Evolutionary conservation across 2,329 filamentous ascomycete genomes (phyloP).

Genomic region (Alternaria panax): DNA sequence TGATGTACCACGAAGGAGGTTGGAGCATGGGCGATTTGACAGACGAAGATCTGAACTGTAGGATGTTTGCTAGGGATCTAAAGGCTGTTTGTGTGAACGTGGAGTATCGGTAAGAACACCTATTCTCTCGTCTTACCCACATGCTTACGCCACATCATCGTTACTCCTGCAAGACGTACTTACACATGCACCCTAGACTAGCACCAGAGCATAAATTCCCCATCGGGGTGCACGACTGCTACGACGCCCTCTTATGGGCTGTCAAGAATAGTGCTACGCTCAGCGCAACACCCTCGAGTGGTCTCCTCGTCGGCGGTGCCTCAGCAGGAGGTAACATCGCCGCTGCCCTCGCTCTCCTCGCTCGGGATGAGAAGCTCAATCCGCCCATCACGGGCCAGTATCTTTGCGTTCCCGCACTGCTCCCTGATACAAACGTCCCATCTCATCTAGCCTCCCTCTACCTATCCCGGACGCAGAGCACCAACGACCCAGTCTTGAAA

Average conservation of each 20-base stretch:
- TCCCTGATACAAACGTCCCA: conserved; percentile 52
- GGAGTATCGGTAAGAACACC: conserved; percentile 54
- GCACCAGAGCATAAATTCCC: conserved; percentile 62
- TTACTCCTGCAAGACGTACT: neutral
- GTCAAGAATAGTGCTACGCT: conserved; percentile 39
- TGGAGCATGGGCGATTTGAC: conserved; percentile 55
- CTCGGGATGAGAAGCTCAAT: conserved; percentile 51
- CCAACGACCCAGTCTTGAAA: conserved; percentile 35
- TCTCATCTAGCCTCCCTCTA: conserved; percentile 51
- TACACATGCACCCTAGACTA: conserved; percentile 40
- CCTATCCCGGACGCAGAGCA: conserved; percentile 45
- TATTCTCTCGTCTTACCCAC: neutral
- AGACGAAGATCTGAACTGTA: conserved; percentile 54
- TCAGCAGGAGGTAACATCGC: conserved; percentile 63
- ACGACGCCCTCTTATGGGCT: conserved; percentile 56
- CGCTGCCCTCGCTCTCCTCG: conserved; percentile 56
- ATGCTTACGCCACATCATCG: neutral
- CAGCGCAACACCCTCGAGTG: conserved; percentile 52
- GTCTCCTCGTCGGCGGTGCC: conserved; percentile 61
- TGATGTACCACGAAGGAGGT: conserved; percentile 55
- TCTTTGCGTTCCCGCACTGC: conserved; percentile 57
- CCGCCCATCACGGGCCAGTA: conserved; percentile 57
- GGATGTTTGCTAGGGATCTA: conserved; percentile 48
- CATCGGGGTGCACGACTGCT: conserved; percentile 57
- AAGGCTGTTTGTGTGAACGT: conserved; percentile 57